A percentile compares a stretch with the other conserved stretches of the same genome.
phyloP scores from a whole-genome alignment of 352 stramenopile species.

The Phytophthora tentaculata region DNA sequence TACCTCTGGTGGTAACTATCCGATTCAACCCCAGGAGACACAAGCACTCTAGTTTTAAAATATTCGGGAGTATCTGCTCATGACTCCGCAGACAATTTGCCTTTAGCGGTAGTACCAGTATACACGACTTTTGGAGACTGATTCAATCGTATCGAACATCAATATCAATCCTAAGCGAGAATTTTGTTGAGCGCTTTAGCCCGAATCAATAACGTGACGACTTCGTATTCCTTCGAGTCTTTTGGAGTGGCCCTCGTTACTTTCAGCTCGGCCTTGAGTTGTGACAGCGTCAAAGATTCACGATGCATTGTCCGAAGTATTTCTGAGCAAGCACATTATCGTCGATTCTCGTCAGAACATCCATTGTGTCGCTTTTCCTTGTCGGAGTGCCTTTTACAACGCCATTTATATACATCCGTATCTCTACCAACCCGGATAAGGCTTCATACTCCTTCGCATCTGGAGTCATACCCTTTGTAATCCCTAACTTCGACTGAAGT shows the following conservation, averaged over 20 bases:
- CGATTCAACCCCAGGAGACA: too few relatives aligned
- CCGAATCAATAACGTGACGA: slow-evolving; percentile 1
- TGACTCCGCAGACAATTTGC: too few relatives aligned
- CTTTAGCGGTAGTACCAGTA: too few relatives aligned
- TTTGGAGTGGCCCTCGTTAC: background rate
- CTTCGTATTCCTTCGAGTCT: slow-evolving; percentile 6
- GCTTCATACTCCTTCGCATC: background rate
- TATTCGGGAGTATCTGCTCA: too few relatives aligned
- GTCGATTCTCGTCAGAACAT: slow-evolving; percentile 1
- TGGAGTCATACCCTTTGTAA: background rate
- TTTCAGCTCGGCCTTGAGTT: background rate
- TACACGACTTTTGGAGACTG: too few relatives aligned
- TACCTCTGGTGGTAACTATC: too few relatives aligned
- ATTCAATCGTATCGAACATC: too few relatives aligned
- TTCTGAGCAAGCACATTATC: slow-evolving; percentile 2
- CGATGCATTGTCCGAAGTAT: slow-evolving; percentile 4
- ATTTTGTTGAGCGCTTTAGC: background rate
- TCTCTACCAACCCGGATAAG: background rate
- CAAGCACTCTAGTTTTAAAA: too few relatives aligned
- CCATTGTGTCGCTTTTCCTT: background rate
- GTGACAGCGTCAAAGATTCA: background rate
- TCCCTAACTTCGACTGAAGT: background rate
- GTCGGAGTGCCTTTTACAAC: slow-evolving; percentile 1
- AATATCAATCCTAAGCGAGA: background rate
- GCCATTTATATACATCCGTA: slow-evolving; percentile 1